Evolutionary conservation across 768 basidiomycete genomes (phyloP).

Genomic region (Fistulinella prunicolor): DNA sequence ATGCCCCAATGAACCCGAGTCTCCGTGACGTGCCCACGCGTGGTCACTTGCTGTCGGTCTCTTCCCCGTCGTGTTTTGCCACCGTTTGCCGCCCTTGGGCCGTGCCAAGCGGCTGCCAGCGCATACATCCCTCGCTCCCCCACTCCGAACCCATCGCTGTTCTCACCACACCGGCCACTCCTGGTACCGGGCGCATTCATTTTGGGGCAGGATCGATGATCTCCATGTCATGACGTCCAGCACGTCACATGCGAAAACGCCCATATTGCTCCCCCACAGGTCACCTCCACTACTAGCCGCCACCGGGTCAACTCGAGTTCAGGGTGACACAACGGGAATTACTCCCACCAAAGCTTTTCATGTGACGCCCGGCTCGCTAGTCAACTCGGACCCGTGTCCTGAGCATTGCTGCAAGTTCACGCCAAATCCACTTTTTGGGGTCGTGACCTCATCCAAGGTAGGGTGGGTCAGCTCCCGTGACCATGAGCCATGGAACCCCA

Average conservation of each 20-base stretch:
- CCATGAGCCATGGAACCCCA: slow-evolving; percentile 4
- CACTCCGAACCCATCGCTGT: slow-evolving; percentile 12
- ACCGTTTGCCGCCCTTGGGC: not conserved
- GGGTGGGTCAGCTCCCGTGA: not conserved
- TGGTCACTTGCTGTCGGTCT: not conserved
- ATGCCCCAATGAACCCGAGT: slow-evolving; percentile 27
- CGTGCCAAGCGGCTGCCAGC: slow-evolving; percentile 11
- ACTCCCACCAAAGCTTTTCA: slow-evolving; percentile 21
- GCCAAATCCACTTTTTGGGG: not conserved
- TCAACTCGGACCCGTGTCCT: not conserved
- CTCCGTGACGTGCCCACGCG: slow-evolving; percentile 22
- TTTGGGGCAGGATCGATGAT: slow-evolving; percentile 12
- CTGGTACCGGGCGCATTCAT: slow-evolving; percentile 21
- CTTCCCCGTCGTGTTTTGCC: slow-evolving; percentile 2
- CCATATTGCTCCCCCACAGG: slow-evolving; percentile 11
- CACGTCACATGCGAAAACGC: slow-evolving; percentile 19
- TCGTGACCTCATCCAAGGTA: not conserved
- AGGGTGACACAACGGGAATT: slow-evolving; percentile 32
- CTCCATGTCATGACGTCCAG: slow-evolving; percentile 9
- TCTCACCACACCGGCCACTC: slow-evolving; percentile 16
- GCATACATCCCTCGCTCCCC: slow-evolving; percentile 1
- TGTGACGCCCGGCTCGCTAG: slow-evolving; percentile 13
- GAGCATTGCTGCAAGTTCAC: not conserved
- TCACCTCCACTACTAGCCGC: slow-evolving; percentile 12
- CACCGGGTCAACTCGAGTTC: slow-evolving; percentile 22